Base-by-base conservation (phyloP, 768 basidiomycete genomes). In the Lyophyllum semitale region DNA sequence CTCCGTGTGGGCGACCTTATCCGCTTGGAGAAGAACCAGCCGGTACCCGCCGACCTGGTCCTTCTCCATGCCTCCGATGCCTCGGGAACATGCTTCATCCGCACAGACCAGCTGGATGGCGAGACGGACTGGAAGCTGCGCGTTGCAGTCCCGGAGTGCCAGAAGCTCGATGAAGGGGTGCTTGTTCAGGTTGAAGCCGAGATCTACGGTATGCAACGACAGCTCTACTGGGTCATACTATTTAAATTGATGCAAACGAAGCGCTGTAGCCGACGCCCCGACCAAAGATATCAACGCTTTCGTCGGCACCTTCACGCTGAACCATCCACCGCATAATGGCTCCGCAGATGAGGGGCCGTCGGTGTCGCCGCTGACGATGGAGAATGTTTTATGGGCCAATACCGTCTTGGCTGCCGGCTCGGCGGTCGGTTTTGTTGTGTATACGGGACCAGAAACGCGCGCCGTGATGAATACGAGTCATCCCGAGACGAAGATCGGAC, bases 381-480 rank as follows among this genome's bases (percentile, higher is more conserved):
- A 98, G 69, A 98, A 98, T 70, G 81, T 96, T 37, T 78, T 99
- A 4, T 99, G 97, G 96, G 83, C 95, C 0, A 98, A 98, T 68
- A 98, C 97, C 0, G 97, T 99, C 3, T 81, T 99, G 27, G 96
- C 97, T 18, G 93, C 97, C 0, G 97, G 96, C 1, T 88, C 88
- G 22, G 95, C 93, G 0, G 83, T 98, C 35, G 95, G 95, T 3
- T 87, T 98, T 52, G 87, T 99, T 20, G 80, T 97, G 3, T 99
- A 98, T 68, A 98, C 97, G 2, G 97, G 97, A 0, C 73, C 87
- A 0, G 95, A 99, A 70, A 98, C 96, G 7, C 79, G 97, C 52
- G 97, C 97, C 1, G 96, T 98, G 22, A 94, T 99, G 93, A 99
- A 99, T 62, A 99, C 97, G 4, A 95, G 92, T 62, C 94, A 96